These are phyloP conservation scores for Phytophthora rubi DNA, from an alignment of 352 stramenopile genomes.

Conservation along the genomic window DNA sequence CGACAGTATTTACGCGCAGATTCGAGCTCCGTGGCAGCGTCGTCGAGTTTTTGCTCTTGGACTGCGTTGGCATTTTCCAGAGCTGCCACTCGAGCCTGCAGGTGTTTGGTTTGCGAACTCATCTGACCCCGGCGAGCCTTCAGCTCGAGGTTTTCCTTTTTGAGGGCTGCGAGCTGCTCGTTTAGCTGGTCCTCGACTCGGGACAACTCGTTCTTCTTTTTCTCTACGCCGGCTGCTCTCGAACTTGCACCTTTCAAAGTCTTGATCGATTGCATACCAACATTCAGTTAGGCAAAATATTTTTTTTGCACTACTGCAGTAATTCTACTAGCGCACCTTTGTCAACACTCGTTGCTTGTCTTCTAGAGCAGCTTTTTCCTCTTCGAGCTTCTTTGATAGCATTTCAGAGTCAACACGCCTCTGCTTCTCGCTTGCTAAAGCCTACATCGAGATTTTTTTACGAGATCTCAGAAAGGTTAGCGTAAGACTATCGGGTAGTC, in stretches of 20 bases:
- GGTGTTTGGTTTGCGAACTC: constrained; percentile 52
- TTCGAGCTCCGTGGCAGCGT: constrained; percentile 54
- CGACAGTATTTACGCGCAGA: constrained; percentile 55
- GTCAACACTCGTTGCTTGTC: constrained; percentile 45
- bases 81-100: constrained; percentile 46
- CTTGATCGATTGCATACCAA: constrained; percentile 13
- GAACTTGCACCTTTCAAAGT: constrained; percentile 49
- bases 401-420: constrained; percentile 23
- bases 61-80: constrained; percentile 44
- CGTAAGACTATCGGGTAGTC: no score
- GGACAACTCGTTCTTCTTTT: constrained; percentile 38
- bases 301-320: background rate
- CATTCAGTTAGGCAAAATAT: background rate
- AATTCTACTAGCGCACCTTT: constrained; percentile 34
- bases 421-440: constrained; percentile 20
- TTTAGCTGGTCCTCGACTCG: constrained; percentile 48
- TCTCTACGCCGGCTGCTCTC: constrained; percentile 50
- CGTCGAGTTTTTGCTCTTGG: constrained; percentile 46
- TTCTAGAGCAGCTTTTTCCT: constrained; percentile 54
- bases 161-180: constrained; percentile 46
- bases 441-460: constrained; percentile 3
- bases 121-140: constrained; percentile 49
- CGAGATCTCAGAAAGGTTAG: no score
- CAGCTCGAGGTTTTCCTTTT: constrained; percentile 67
- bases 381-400: constrained; percentile 22